These are phyloP conservation scores for Rosellinia necatrix DNA, from an alignment of 2,329 filamentous ascomycete genomes.

Conservation along the genomic window DNA sequence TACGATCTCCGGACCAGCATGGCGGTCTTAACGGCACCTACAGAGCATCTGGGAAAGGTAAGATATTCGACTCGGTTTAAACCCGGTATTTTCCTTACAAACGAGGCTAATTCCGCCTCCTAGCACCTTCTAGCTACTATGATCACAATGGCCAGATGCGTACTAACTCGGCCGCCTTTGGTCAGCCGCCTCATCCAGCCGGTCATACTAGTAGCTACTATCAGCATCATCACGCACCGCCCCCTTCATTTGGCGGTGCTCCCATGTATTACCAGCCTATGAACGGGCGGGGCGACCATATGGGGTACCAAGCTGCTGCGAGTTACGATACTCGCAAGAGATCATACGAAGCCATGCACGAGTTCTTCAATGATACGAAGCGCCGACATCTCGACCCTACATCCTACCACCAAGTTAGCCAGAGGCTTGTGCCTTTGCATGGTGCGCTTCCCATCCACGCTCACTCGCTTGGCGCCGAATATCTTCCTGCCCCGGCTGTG, in stretches of 20 bases:
- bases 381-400: conserved; percentile 85
- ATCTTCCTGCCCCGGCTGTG: conserved; percentile 56
- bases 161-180: conserved; percentile 57
- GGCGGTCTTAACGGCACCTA: conserved; percentile 57
- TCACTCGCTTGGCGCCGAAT: conserved; percentile 58
- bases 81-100: conserved; percentile 38
- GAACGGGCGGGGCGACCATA: conserved; percentile 63
- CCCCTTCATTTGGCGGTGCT: conserved; percentile 65
- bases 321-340: conserved; percentile 77
- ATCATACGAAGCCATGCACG: conserved; percentile 84
- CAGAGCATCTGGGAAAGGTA: conserved; percentile 60
- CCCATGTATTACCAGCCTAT: conserved; percentile 77
- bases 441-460: conserved; percentile 68
- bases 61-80: conserved; percentile 38
- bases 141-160: conserved; percentile 69
- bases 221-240: conserved; percentile 56
- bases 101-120: conserved; percentile 49
- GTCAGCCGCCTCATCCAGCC: conserved; percentile 53
- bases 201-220: conserved; percentile 64
- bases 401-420: conserved; percentile 90
- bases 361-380: conserved; percentile 93
- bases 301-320: conserved; percentile 60
- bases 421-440: conserved; percentile 82
- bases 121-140: conserved; percentile 64
- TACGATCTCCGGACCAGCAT: conserved; percentile 57